phyloP scores from a whole-genome alignment of 2,329 filamentous ascomycete genomes.

The Cytospora paraplurivora region DNA sequence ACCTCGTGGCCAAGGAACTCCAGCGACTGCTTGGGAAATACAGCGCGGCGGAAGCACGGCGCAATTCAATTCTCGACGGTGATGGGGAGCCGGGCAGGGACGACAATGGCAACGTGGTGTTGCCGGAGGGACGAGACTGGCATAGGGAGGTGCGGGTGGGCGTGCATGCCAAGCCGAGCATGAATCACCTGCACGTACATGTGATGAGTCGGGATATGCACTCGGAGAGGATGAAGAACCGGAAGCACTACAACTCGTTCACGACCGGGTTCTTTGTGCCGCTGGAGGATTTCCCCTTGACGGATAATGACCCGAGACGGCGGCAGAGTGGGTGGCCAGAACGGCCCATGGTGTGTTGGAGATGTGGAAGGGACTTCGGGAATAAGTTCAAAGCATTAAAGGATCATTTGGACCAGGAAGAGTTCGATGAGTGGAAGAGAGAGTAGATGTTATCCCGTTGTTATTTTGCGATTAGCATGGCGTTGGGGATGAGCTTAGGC shows the following conservation, averaged over 20 bases:
- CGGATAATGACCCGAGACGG: conserved; percentile 63
- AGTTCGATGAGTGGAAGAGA: conserved; percentile 56
- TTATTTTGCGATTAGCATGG: conserved; percentile 5
- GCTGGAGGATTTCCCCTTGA: conserved; percentile 78
- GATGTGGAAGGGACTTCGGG: conserved; percentile 73
- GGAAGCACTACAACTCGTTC: conserved; percentile 93
- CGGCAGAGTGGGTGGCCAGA: conserved; percentile 61
- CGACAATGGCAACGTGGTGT: conserved; percentile 51
- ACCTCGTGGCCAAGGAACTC: conserved; percentile 73
- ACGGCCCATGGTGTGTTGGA: conserved; percentile 77
- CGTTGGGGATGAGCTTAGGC: conserved; percentile 5
- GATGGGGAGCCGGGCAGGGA: conserved; percentile 65
- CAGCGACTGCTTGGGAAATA: conserved; percentile 65
- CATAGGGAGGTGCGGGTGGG: conserved; percentile 71
- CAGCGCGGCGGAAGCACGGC: conserved; percentile 64
- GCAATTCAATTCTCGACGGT: conserved; percentile 68
- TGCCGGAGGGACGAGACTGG: conserved; percentile 81
- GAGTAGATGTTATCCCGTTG: conserved; percentile 35
- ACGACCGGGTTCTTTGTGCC: conserved; percentile 80
- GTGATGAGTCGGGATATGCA: conserved; percentile 80
- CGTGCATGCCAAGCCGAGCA: conserved; percentile 84
- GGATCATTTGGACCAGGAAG: conserved; percentile 60
- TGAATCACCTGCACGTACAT: conserved; percentile 91
- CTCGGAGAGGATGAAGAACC: conserved; percentile 70
- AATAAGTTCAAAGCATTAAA: conserved; percentile 76